Evolutionary conservation across 2,329 filamentous ascomycete species (phyloP).

Genomic region (Diaporthe ilicicola): DNA sequence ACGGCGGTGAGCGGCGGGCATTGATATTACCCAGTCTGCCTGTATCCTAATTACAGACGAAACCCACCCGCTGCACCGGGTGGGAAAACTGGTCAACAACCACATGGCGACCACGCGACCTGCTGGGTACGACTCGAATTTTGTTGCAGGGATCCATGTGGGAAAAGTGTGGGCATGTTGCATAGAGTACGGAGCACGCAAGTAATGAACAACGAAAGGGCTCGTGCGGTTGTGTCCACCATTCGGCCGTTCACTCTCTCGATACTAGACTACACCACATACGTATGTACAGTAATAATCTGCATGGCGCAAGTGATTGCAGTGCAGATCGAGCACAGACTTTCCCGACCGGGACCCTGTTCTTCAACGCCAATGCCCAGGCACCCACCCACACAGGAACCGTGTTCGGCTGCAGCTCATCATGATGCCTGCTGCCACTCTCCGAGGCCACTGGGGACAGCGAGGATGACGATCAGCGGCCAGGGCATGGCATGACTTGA

Average conservation of each 20-base stretch:
- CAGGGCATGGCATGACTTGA: not conserved
- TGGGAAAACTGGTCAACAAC: not conserved
- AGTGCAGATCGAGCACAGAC: constrained; percentile 18
- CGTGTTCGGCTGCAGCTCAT: not conserved
- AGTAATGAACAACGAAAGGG: not conserved
- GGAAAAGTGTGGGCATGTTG: not conserved
- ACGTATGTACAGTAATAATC: no score
- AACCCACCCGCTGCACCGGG: not conserved
- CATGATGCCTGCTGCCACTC: not conserved
- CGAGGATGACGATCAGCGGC: constrained; percentile 16
- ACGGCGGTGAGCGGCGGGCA: not conserved
- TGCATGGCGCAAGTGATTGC: no score
- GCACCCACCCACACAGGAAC: not conserved
- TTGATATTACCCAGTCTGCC: not conserved
- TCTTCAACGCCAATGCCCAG: not conserved
- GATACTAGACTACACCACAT: no score
- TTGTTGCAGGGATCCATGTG: constrained; percentile 12
- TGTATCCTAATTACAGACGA: constrained; percentile 6
- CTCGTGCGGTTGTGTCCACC: constrained; percentile 2
- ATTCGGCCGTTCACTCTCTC: not conserved
- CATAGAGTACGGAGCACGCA: constrained; percentile 9
- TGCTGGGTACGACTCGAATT: constrained; percentile 15
- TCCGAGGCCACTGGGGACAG: not conserved
- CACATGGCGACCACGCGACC: constrained; percentile 25
- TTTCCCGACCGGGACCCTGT: constrained; percentile 1